These are phyloP conservation scores for Rhizophora mangle DNA, from an alignment of 345 rosid genomes.

Conservation along the genomic window DNA sequence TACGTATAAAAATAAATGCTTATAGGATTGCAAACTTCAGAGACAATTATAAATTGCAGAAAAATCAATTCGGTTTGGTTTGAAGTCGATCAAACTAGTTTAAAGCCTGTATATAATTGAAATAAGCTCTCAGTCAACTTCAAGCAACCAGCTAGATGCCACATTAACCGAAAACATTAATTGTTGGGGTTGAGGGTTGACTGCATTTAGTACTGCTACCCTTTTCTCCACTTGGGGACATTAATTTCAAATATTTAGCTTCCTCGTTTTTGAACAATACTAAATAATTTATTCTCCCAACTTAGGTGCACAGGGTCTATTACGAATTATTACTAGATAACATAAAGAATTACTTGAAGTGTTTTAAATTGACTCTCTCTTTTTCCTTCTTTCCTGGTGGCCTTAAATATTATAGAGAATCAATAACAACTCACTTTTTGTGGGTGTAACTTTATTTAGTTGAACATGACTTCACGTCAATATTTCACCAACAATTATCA, in stretches of 20 bases:
- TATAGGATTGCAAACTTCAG: no score
- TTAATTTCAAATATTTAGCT: not conserved
- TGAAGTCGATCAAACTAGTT: no score
- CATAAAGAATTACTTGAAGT: conserved; percentile 16
- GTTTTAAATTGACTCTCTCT: conserved; percentile 13
- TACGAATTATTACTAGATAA: conserved; percentile 38
- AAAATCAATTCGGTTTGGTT: no score
- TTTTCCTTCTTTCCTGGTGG: not conserved
- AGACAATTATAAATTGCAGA: no score
- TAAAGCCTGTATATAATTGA: no score
- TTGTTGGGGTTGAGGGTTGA: not conserved
- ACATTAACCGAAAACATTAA: not conserved
- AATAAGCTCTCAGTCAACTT: conserved; percentile 4
- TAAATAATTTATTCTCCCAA: not conserved
- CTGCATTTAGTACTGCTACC: not conserved
- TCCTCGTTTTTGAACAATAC: not conserved
- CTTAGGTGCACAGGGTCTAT: conserved; percentile 36
- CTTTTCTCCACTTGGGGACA: not conserved
- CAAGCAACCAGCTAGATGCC: not conserved
- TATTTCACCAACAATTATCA: conserved; percentile 17
- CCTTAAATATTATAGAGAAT: not conserved
- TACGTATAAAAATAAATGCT: no score
- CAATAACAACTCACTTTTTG: not conserved
- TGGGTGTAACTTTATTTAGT: conserved; percentile 5
- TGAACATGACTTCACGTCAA: conserved; percentile 4